These are phyloP conservation scores for Gamarada debralockiae DNA, from an alignment of 495 filamentous ascomycete genomes.

Conservation along the genomic window DNA sequence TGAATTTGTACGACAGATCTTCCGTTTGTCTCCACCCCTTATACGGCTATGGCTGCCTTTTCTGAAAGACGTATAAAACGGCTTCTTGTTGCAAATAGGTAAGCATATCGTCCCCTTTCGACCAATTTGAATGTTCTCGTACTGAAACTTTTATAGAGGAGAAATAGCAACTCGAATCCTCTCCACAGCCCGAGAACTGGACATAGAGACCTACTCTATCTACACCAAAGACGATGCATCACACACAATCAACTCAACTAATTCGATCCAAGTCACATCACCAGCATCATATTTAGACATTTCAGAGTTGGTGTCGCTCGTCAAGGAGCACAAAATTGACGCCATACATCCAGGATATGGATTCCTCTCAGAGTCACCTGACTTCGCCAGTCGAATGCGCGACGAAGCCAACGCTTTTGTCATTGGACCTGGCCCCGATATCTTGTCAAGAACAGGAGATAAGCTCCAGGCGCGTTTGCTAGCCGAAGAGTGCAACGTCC, in stretches of 20 bases:
- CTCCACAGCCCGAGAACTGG: constrained; percentile 50
- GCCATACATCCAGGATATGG: constrained; percentile 61
- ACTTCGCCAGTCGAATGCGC: constrained; percentile 49
- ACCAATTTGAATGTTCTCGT: not conserved
- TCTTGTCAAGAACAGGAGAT: constrained; percentile 48
- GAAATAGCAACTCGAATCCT: constrained; percentile 60
- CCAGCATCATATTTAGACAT: constrained; percentile 50
- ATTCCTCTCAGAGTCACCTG: constrained; percentile 56
- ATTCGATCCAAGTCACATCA: constrained; percentile 44
- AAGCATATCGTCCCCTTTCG: no score
- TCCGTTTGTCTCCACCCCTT: not conserved
- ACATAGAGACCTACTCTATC: constrained; percentile 49
- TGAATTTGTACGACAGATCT: not conserved
- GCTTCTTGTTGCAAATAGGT: constrained; percentile 58
- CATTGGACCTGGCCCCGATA: constrained; percentile 51
- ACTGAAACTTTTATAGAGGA: constrained; percentile 36
- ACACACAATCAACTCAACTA: constrained; percentile 44
- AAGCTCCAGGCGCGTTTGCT: constrained; percentile 54
- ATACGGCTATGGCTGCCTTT: constrained; percentile 10
- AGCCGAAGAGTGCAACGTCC: constrained; percentile 49
- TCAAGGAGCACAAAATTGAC: constrained; percentile 46
- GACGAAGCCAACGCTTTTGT: constrained; percentile 44
- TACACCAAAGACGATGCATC: constrained; percentile 50
- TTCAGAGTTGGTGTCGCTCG: constrained; percentile 38
- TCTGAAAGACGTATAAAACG: constrained; percentile 40